These are phyloP conservation scores for Colletotrichum cereale DNA, from an alignment of 2,329 filamentous ascomycete genomes.

Conservation along the genomic window DNA sequence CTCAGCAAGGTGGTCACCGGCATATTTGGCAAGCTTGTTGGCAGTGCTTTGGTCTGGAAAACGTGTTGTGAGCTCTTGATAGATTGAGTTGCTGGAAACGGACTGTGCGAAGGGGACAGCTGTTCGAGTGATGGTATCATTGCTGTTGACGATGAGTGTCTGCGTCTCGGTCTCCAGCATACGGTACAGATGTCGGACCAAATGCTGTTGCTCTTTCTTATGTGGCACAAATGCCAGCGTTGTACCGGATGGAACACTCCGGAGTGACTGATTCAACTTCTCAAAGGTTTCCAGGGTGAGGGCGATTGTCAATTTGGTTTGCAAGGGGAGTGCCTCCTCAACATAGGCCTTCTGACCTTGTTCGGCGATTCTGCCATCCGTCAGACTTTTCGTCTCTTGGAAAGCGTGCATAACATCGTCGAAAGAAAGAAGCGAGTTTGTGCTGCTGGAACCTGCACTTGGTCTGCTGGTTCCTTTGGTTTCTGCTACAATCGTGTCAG, in stretches of 20 bases:
- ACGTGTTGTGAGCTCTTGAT: not conserved
- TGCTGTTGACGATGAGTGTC: not conserved
- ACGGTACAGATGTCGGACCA: not conserved
- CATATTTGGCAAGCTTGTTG: constrained; percentile 31
- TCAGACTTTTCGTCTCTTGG: not conserved
- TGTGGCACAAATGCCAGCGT: not conserved
- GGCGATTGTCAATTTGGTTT: not conserved
- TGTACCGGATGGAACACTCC: not conserved
- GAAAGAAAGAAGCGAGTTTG: not conserved
- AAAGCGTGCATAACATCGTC: not conserved
- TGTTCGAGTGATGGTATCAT: not conserved
- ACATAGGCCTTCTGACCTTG: not conserved
- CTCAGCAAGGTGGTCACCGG: constrained; percentile 46
- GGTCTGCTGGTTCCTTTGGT: too few species aligned
- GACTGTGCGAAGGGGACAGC: not conserved
- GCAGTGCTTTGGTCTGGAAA: not conserved
- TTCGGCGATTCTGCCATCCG: not conserved
- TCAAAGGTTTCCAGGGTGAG: constrained; percentile 1
- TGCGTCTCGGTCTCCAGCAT: constrained; percentile 6
- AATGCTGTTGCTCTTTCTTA: not conserved
- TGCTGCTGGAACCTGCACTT: not conserved
- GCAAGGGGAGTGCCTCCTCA: not conserved
- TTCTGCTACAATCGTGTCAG: not conserved
- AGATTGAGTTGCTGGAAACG: constrained; percentile 41
- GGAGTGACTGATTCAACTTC: not conserved